Evolutionary conservation across 305 asterid species (phyloP), one percentile per base, ranked within the genome.

Genomic region (Stenogyne calaminthoides): DNA sequence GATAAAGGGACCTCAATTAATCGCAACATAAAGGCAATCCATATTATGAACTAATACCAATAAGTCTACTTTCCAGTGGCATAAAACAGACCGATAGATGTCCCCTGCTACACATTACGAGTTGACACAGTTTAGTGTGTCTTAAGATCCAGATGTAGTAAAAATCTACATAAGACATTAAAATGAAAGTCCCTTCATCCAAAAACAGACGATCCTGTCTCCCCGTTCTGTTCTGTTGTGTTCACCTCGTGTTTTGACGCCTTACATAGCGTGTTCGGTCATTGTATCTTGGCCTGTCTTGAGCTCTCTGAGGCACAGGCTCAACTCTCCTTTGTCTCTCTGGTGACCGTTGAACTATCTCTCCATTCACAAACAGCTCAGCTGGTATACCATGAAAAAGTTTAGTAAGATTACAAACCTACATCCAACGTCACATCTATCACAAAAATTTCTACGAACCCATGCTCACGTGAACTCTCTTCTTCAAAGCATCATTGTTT

Each of bases 291-390:
- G 97, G 97, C 67, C 95, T 86, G 74, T 91, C 96, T 78, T 85
- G 88, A 61, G 90, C 86, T 79, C 96, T 85, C 72, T 88, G 96
- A 57, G 95, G 91, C 71, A 89, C 93, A 9, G 97, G 97, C 82
- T 88, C 91, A 34, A 91, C 96, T 78, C 96, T 86, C 89, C 89
- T 89, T 67, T 91, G 95, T 73, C 97, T 83, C 88, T 89, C 97
- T 2, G 97, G 96, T 36, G 97, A 91, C 66, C 97, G 86, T 67
- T 86, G 92, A 46, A 91, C 96, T 49, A 91, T 91, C 81, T 91
- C 96, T 52, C 97, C 97, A 42, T 89, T 88, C 44, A 91, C 96
- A 32, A 77, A 86, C 74, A 91, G 84, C 78, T 91, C 97, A 75
- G 97, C 97, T 91, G 90, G 44, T 27, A 47, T 2, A 9, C 54